Conservation (phyloP, 148 eudicot genomes). For the Camellia lanceoleosa region DNA sequence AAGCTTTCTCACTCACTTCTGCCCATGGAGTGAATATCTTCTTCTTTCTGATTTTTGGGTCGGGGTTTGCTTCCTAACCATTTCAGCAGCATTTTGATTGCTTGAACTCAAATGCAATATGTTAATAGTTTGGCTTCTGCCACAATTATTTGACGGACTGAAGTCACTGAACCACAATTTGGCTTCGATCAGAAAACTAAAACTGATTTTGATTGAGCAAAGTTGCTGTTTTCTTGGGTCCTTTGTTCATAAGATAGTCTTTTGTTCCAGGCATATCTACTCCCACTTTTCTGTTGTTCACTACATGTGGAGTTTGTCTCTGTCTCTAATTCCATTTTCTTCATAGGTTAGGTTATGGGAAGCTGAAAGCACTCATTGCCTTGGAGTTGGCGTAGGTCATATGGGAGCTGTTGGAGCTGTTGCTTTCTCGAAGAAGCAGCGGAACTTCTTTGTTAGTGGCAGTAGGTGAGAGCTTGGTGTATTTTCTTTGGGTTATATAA, state of each 20-base stretch:
- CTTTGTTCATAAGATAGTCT: not conserved
- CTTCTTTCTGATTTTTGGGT: constrained; percentile 6
- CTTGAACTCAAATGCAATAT: not conserved
- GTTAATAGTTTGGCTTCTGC: not conserved
- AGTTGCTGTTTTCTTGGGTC: not conserved
- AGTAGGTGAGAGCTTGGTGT: constrained; percentile 55
- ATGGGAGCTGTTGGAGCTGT: constrained; percentile 93
- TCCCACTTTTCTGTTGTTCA: not conserved
- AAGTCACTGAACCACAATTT: not conserved
- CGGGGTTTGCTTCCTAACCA: not conserved
- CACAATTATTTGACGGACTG: not conserved
- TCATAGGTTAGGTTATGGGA: constrained; percentile 92
- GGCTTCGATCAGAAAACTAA: not conserved
- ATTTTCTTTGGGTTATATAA: too few species aligned
- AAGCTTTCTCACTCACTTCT: constrained; percentile 27
- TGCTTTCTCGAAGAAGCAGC: constrained; percentile 74
- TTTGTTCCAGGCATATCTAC: not conserved
- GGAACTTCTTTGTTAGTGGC: constrained; percentile 84
- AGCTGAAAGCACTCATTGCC: constrained; percentile 48
- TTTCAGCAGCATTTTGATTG: constrained; percentile 1
- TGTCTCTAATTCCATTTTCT: constrained; percentile 12
- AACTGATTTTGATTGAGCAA: not conserved
- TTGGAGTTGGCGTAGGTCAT: constrained; percentile 86
- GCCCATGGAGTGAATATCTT: not conserved
- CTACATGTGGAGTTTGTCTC: not conserved